Base-by-base conservation (phyloP, 225 moss, liverwort and hornwort genomes). In the Takakia lepidozioides region DNA sequence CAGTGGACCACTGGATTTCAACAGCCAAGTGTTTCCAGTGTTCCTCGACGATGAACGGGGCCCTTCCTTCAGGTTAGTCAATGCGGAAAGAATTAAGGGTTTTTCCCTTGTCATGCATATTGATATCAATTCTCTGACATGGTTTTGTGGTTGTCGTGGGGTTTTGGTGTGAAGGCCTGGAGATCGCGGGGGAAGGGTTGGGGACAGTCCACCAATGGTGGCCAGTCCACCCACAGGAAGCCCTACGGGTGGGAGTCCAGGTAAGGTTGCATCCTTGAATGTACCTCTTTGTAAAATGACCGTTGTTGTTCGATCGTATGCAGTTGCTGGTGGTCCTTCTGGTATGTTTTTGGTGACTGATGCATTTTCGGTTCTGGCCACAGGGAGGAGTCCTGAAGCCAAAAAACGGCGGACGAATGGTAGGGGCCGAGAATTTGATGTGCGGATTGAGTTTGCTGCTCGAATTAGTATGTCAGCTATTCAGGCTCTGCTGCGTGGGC, bases 391-490 rank as follows among this genome's bases (percentile, higher is more conserved):
- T 39, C 69, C 67, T 14, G 78, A 68, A 5, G 79, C 65, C 3
- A 81, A 73, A 59, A 72, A 75, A 54, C 69, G 82, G 42, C 71
- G 18, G 59, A 75, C 80, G 1, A 57, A 61, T 27, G 51, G 58
- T 3, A 60, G 80, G 27, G 88, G 86, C 1, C 70, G 86, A 20
- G 89, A 89, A 18, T 95, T 95, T 44, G 48, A 46, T 3, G 89
- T 95, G 1, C 61, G 49, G 3, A 81, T 98, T 0, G 75, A 71
- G 43, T 81, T 70, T 29, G 87, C 85, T 1, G 87, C 90, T 1
- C 75, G 61, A 53, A 87, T 98, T 14, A 75, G 81, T 44, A 98
- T 90, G 95, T 58, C 52, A 40, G 83, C 77, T 6, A 85, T 98
- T 27, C 72, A 85, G 2, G 57, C 74, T 4, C 80, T 98, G 54